Evolutionary conservation across 2,329 filamentous ascomycete genomes (phyloP), one percentile per base, ranked within the genome.

Genomic region (Sporothrix pallida): DNA sequence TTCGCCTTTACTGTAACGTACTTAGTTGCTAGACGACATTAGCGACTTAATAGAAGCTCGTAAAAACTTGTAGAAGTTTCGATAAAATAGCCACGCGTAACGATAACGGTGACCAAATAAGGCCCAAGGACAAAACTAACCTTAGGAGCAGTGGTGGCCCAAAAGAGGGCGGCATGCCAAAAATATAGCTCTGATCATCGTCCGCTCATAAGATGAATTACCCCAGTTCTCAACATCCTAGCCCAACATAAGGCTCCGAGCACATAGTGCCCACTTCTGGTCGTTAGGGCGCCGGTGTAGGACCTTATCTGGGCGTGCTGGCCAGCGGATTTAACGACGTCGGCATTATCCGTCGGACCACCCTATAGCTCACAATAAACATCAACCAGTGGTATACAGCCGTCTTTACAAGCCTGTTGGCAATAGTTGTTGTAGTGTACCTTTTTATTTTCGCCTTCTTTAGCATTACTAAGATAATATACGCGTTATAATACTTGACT

Each of bases 21-120:
- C n/a, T n/a, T n/a, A n/a, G n/a, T n/a, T n/a, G n/a, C n/a, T n/a
- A n/a, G n/a, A n/a, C n/a, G n/a, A n/a, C n/a, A n/a, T n/a, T n/a
- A n/a, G n/a, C n/a, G n/a, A n/a, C n/a, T n/a, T n/a, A n/a, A n/a
- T 31, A 31, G 58, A 62, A 62, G 26, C 58, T 62, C 58, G 58
- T 62, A 62, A 4, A 62, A 62, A 62, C 23, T 17, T 26, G 26
- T 2, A 62, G 23, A 62, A 42, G 26, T 52, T 52, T 52, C 13
- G 48, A 17, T 17, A 13, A 15, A 31, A 26, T 2, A n/a, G n/a
- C n/a, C n/a, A 1, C 15, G 15, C 13, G 23, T 31, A 60, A 60
- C 23, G 23, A 60, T 31, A 12, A 60, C 31, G 20, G 56, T 60
- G n/a, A 31, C 23, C 15, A 60, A 60, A 60, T 60, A 60, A 15